Evolutionary conservation across 306 rosid species (phyloP).

Genomic region (Prunus mume): DNA sequence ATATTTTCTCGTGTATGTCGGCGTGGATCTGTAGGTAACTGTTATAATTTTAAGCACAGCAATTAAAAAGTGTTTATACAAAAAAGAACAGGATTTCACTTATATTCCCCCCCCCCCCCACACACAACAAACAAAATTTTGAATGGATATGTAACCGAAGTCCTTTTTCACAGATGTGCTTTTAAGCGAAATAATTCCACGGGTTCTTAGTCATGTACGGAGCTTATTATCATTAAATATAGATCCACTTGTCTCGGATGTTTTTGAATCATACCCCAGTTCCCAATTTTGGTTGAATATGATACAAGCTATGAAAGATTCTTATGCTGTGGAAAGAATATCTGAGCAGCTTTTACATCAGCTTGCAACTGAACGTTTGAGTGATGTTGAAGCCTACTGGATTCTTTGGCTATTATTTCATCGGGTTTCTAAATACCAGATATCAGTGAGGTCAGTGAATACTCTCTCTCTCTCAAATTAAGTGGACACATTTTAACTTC

Average conservation of each 20-base stretch:
- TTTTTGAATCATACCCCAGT: constrained; percentile 46
- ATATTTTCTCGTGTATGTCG: constrained; percentile 80
- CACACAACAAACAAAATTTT: too few relatives aligned
- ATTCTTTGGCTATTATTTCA: constrained; percentile 77
- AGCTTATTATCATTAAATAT: constrained; percentile 42
- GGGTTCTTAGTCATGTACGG: constrained; percentile 49
- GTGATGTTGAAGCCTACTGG: constrained; percentile 88
- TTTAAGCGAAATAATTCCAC: constrained; percentile 53
- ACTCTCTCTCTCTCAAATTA: not conserved
- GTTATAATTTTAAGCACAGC: constrained; percentile 27
- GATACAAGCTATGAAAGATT: constrained; percentile 67
- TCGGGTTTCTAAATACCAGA: constrained; percentile 40
- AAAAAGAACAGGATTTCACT: constrained; percentile 1
- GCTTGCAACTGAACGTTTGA: constrained; percentile 52
- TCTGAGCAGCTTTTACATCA: constrained; percentile 77
- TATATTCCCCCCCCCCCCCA: too few relatives aligned
- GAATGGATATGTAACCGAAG: constrained; percentile 18
- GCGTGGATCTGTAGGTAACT: constrained; percentile 91
- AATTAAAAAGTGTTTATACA: not conserved
- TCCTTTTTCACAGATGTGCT: constrained; percentile 59
- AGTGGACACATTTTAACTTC: not conserved
- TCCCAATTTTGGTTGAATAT: constrained; percentile 71
- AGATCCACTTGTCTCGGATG: constrained; percentile 34
- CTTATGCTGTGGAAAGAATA: constrained; percentile 70
- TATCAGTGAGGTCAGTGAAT: constrained; percentile 68